Evolutionary conservation across 371 early-diverging fungal genomes (phyloP), one percentile per base, ranked within the genome.

Genomic region (Mortierella sp.): DNA sequence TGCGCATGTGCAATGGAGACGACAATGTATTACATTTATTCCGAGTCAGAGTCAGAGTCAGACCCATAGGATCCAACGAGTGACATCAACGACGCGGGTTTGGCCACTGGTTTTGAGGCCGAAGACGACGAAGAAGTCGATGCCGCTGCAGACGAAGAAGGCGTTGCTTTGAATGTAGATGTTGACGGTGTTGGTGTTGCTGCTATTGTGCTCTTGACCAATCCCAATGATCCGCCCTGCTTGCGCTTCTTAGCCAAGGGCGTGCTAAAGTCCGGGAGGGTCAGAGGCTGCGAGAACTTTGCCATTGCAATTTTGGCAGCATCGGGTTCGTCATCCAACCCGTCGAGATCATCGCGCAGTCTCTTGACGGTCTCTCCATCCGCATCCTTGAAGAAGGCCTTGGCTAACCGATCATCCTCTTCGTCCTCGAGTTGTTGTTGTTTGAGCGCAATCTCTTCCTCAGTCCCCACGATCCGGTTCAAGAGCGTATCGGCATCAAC

Each of bases 361-460:
- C 96, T 91, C 74, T 93, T 92, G n/a, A 96, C 93, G 43, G 90
- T 77, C 58, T 94, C 93, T 29, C 96, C 96, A 83, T 93, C 94
- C 0, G 83, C 94, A 16, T 92, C 90, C 41, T 91, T 87, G 79
- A 97, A 98, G 1, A 93, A 91, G 24, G 90, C 87, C 21, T 88
- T 91, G 0, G 95, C 95, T 63, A 94, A 75, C 32, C 80, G 76
- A 27, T 95, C 96, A 75, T 94, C 94, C 72, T 96, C 95, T 48
- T 93, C 92, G 11, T 95, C 95, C 81, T 95, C 95, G 44, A 83
- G 76, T 71, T 80, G 75, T 73, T 91, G 85, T 38, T 88, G 83
- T 12, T 73, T 63, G 32, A 81, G 75, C n/a, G 89, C 80, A 0
- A 73, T 82, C 1, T 82, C 90, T 24, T 89, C 83, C 65, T 91